Evolutionary conservation across 2,329 filamentous ascomycete genomes (phyloP).

Genomic region (Fusarium palustre): DNA sequence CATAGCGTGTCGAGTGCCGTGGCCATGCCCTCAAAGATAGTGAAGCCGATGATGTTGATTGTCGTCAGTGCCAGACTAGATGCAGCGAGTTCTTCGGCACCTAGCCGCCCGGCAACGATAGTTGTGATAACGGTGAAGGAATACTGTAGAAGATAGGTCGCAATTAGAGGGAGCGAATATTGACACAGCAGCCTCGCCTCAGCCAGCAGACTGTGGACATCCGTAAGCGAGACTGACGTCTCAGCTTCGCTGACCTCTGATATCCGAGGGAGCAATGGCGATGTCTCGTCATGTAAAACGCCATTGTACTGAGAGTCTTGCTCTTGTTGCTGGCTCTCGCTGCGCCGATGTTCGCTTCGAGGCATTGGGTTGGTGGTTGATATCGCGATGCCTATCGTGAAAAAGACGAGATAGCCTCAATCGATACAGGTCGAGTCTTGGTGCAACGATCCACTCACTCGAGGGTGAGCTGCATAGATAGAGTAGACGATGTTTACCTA

Average conservation of each 20-base stretch:
- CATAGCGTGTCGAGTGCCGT: conserved; percentile 47
- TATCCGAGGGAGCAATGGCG: conserved; percentile 28
- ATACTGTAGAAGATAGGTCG: conserved; percentile 67
- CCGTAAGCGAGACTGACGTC: conserved; percentile 8
- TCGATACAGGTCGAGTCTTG: conserved; percentile 6
- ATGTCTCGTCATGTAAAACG: conserved; percentile 34
- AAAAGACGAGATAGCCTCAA: not conserved
- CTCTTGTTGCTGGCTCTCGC: conserved; percentile 6
- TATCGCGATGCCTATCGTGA: not conserved
- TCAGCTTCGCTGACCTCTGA: conserved; percentile 16
- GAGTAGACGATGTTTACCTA: not conserved
- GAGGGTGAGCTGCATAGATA: conserved; percentile 14
- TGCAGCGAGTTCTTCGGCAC: conserved; percentile 65
- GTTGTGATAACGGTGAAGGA: conserved; percentile 65
- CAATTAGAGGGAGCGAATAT: conserved; percentile 60
- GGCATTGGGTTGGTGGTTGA: conserved; percentile 11
- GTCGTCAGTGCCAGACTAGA: conserved; percentile 65
- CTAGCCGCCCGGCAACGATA: conserved; percentile 64
- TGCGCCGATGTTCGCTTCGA: conserved; percentile 17
- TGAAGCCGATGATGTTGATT: conserved; percentile 66
- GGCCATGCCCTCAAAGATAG: conserved; percentile 53
- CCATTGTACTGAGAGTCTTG: conserved; percentile 16
- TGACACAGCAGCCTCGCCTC: conserved; percentile 36
- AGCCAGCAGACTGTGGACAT: conserved; percentile 22
- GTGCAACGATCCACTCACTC: conserved; percentile 20